Evolutionary conservation across 768 basidiomycete genomes (phyloP), one percentile per base, ranked within the genome.

Genomic region (Paxillus involutus): DNA sequence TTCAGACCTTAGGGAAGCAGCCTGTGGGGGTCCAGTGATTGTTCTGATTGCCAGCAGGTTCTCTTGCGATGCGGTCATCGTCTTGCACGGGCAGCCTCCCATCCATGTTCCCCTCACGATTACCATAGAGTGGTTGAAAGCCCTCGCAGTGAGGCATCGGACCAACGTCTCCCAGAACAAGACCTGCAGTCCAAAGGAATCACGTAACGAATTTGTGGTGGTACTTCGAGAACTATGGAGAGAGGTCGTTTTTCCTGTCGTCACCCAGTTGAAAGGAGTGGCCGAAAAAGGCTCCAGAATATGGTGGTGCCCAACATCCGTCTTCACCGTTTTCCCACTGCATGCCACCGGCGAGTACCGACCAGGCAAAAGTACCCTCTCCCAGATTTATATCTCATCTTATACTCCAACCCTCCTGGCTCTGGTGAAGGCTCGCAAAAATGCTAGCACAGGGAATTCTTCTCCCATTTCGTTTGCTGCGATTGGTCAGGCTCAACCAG

Each of bases 391-490:
- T n/a, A 40, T 66, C 30, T 64, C 61, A 2, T 64, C 64, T 1
- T 66, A 66, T 36, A 62, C 59, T 1, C 53, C 63, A 10, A 60
- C 63, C 3, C 41, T 66, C 12, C n/a, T 53, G 0, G 45, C 63
- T 29, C 44, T 64, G 13, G 13, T 35, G 12, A 35, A 14, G 35
- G 35, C 13, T 13, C 13, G 35, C 35, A 35, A 35, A 35, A 12
- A 14, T 9, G 12, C 13, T 5, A 14, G 13, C 5, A 35, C 3
- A 4, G 13, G 32, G 9, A 11, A 10, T 32, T 2, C 32, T 32
- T 21, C 51, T 61, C 39, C 43, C 44, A 19, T 44, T 53, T 13
- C 49, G 52, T 30, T 55, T 24, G 17, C 13, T 16, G 53, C 21
- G 4, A 43, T 55, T 29, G 49, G 53, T 11, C 39, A 42, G 21